These are phyloP conservation scores for Bryoglossum gracile DNA, from an alignment of 495 filamentous ascomycete species.

Conservation along the genomic window DNA sequence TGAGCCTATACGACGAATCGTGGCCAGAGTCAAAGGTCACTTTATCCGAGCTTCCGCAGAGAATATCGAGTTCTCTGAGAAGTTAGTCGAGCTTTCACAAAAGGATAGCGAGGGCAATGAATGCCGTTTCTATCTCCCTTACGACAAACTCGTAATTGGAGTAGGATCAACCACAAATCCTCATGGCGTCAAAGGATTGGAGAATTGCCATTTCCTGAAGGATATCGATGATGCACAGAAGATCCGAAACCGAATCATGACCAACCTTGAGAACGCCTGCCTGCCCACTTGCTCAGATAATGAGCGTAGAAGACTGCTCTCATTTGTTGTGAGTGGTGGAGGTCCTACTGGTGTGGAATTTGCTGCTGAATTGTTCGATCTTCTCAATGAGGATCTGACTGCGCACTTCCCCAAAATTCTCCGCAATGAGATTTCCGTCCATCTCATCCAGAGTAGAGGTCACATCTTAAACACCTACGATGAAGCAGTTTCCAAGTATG, in stretches of 20 bases:
- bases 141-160: slow-evolving; percentile 95
- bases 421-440: slow-evolving; percentile 94
- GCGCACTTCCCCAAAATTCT: slow-evolving; percentile 79
- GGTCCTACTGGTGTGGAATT: slow-evolving; percentile 98
- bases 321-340: slow-evolving; percentile 91
- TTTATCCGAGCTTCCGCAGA: slow-evolving; percentile 82
- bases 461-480: slow-evolving; percentile 99
- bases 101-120: slow-evolving; percentile 60
- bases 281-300: slow-evolving; percentile 87
- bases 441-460: slow-evolving; percentile 85
- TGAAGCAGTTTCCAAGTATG: slow-evolving; percentile 85
- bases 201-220: slow-evolving; percentile 92
- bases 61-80: slow-evolving; percentile 83
- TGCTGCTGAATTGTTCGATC: slow-evolving; percentile 89
- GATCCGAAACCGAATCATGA: slow-evolving; percentile 85
- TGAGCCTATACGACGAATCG: slow-evolving; percentile 84
- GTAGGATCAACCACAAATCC: slow-evolving; percentile 91
- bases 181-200: slow-evolving; percentile 91
- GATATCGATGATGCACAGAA: slow-evolving; percentile 81
- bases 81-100: slow-evolving; percentile 81
- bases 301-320: slow-evolving; percentile 78
- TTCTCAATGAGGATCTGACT: slow-evolving; percentile 91
- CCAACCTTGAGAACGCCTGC: slow-evolving; percentile 89
- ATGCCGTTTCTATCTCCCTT: slow-evolving; percentile 85
- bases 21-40: slow-evolving; percentile 71